Evolutionary conservation across 1,139 yeast genomes (phyloP), one percentile per base, ranked within the genome.

Genomic region (Pichia sorboxylosa): DNA sequence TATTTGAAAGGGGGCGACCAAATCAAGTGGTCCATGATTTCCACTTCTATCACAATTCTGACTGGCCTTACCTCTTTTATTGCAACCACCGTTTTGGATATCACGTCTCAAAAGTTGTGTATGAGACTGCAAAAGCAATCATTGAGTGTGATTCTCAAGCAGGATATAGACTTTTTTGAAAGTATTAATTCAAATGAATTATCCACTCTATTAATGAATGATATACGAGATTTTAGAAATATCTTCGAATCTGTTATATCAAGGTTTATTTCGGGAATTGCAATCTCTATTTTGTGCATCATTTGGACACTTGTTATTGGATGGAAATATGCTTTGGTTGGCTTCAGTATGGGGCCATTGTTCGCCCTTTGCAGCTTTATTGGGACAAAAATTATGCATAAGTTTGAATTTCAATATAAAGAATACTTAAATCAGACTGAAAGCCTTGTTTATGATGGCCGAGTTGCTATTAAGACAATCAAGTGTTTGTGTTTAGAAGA

Each of bases 281-380:
- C 73, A 0, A 63, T 85, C 35, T 59, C 78, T 0, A 26, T 61
- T 0, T 55, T 74, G 16, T 93, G 95, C 3, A 44, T 75, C 4
- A 58, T 71, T 5, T 87, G 97, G 96, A 75, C 95, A 0, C 44
- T 84, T 5, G 63, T 64, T 0, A 51, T 66, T n/a, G 94, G 95
- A 0, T 90, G 97, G 97, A 80, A 77, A 45, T 59, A 90, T 30
- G 71, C 95, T 1, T 56, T 87, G 13, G 90, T 83, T 1, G 92
- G 94, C 2, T 46, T 85, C 8, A 65, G 94, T 0, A 63, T 85
- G 51, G 66, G 81, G 8, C 92, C 94, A 0, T 43, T 72, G 17
- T 72, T 79, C 35, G 54, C 66, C 3, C 14, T 69, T 0, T 54
- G 72, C 5, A 69, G 84, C 4, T 53, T 59, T 1, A 34, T 65